phyloP scores from a whole-genome alignment of 129 eudicot genomes.

The Kitagawia praeruptora region DNA sequence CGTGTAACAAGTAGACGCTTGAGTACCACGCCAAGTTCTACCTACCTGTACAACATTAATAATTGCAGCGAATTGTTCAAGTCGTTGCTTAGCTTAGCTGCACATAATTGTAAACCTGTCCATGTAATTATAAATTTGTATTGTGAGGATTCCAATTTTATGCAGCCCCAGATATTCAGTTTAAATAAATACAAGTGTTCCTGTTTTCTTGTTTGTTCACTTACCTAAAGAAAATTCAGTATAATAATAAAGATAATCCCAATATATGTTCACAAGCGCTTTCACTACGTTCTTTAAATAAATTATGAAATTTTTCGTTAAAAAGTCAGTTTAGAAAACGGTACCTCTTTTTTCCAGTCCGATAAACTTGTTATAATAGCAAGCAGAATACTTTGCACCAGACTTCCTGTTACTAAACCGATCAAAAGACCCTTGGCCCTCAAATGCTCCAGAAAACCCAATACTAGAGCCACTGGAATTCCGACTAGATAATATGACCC shows the following conservation, averaged over 20 bases:
- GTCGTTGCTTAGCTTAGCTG: not conserved
- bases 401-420: constrained; percentile 22
- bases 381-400: constrained; percentile 21
- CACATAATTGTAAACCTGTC: not conserved
- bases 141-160: not conserved
- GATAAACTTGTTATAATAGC: constrained; percentile 15
- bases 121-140: not conserved
- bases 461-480: constrained; percentile 22
- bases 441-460: constrained; percentile 26
- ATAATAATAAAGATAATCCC: too few relatives aligned
- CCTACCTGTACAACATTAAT: not conserved
- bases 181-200: not conserved
- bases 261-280: too few relatives aligned
- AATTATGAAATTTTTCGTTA: not conserved
- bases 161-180: not conserved
- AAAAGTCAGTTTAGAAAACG: not conserved
- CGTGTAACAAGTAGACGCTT: not conserved
- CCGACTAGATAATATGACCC: constrained; percentile 31
- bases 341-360: constrained; percentile 39
- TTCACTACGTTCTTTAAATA: too few relatives aligned
- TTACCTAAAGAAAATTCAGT: too few relatives aligned
- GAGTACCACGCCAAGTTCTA: not conserved
- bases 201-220: not conserved
- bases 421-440: constrained; percentile 35
- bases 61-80: not conserved